A percentile compares a stretch with the other conserved stretches of the same genome.
These are phyloP conservation scores for Debaryomyces prosopidis DNA, from an alignment of 805 yeast genomes.

Conservation along the genomic window DNA sequence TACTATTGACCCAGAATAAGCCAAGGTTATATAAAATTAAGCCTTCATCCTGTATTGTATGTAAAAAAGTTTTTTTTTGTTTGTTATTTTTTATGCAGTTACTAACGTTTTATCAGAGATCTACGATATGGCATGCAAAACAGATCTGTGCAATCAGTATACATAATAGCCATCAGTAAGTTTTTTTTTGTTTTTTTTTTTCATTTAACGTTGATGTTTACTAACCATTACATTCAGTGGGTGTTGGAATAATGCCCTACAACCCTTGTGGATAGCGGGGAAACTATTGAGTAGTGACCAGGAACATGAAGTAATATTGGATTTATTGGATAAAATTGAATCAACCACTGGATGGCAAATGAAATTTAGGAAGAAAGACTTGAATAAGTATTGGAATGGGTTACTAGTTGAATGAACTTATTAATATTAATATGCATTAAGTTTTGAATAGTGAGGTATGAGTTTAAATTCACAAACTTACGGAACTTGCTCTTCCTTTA, in stretches of 20 bases:
- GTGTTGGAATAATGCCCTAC: constrained; percentile 27
- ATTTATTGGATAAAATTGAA: constrained; percentile 23
- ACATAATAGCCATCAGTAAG: constrained; percentile 22
- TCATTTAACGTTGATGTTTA: not conserved
- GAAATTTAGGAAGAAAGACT: constrained; percentile 22
- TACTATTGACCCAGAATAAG: constrained; percentile 38
- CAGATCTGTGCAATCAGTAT: constrained; percentile 36
- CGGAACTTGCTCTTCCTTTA: too few relatives aligned
- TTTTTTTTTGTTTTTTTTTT: not conserved
- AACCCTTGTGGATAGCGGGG: constrained; percentile 27
- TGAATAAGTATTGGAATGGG: constrained; percentile 23
- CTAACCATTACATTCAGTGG: constrained; percentile 10
- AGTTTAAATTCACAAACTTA: too few relatives aligned
- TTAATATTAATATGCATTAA: too few relatives aligned
- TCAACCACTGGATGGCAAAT: constrained; percentile 26
- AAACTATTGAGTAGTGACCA: constrained; percentile 22
- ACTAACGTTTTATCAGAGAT: constrained; percentile 12
- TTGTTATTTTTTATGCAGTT: not conserved
- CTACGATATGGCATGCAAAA: constrained; percentile 42
- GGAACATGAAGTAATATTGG: constrained; percentile 19
- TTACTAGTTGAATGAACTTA: too few relatives aligned
- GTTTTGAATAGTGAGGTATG: too few relatives aligned
- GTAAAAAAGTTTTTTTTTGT: not conserved
- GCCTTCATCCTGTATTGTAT: constrained; percentile 8
- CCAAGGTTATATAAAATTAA: constrained; percentile 34